A percentile compares a stretch with the other conserved stretches of the same genome.
These are phyloP conservation scores for Kodamaea kaohsiungensis DNA, from an alignment of 805 yeast species.

Conservation along the genomic window DNA sequence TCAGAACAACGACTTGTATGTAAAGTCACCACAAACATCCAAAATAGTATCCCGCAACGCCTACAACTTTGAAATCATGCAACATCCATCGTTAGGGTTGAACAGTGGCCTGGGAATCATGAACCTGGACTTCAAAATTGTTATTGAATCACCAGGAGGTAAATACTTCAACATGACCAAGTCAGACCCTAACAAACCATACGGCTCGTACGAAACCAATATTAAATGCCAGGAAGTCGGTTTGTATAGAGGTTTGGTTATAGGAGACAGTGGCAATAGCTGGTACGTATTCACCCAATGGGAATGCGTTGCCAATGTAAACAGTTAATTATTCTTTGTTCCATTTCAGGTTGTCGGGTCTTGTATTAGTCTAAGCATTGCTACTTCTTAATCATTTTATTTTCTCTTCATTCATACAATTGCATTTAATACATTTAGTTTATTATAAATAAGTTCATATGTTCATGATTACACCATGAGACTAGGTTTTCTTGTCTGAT, in stretches of 20 bases:
- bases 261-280: slow-evolving; percentile 72
- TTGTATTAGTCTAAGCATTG: slow-evolving; percentile 2
- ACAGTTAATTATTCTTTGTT: neutral
- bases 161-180: slow-evolving; percentile 61
- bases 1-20: slow-evolving; percentile 72
- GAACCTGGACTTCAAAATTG: slow-evolving; percentile 55
- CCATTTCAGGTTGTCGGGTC: neutral
- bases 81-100: slow-evolving; percentile 57
- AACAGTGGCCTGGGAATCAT: slow-evolving; percentile 35
- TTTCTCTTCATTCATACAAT: neutral
- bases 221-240: slow-evolving; percentile 73
- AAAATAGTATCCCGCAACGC: slow-evolving; percentile 55
- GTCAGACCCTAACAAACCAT: slow-evolving; percentile 46
- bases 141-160: slow-evolving; percentile 84
- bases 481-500: no score
- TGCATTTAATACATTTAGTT: neutral
- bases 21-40: slow-evolving; percentile 80
- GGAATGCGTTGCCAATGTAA: slow-evolving; percentile 47
- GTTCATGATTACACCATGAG: no score
- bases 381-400: neutral
- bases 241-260: slow-evolving; percentile 77
- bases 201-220: slow-evolving; percentile 60
- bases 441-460: no score
- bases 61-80: slow-evolving; percentile 65
- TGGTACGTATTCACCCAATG: slow-evolving; percentile 94